Base-by-base conservation (phyloP, 805 yeast genomes). In the Jamesozyma gamospora region DNA sequence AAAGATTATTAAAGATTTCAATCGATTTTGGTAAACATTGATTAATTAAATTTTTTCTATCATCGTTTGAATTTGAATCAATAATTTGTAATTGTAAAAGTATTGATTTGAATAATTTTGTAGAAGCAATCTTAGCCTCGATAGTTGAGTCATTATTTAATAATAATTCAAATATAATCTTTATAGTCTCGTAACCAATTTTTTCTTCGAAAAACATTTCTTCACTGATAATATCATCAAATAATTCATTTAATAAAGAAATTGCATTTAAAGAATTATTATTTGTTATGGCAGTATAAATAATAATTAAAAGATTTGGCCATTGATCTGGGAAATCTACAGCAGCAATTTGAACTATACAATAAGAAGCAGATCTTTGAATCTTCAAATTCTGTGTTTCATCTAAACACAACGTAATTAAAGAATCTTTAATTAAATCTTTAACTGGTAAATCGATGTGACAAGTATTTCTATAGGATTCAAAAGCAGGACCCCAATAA, bases 311-410 rank as follows among this genome's bases (percentile, higher is more conserved):
- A 35, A 88, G 64, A 17, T 68, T 71, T 0, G 96, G 95, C 97
- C 97, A 90, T 55, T 86, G 94, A 54, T 92, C 97, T 0, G 98
- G 98, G 53, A 75, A 90, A 53, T 90, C 98, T 1, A 79, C 82
- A 3, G 82, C 81, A 0, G 95, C 86, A 13, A 90, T 83, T 51
- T 83, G 94, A 4, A 82, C 82, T 14, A 87, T 73, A 13, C 83
- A 79, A 47, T 84, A 79, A 1, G 88, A 77, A 2, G 82, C 74
- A 37, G 82, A 71, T 25, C 70, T 71, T 42, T 85, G 68, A 13
- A 88, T 64, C 50, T 80, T 83, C 9, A 81, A 65, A 44, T 72
- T 71, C 1, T 67, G 61, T 3, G 67, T 58, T 6, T 65, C 66
- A 15, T 75, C 65, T 3, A 67, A 41, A 13, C 59, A 53, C 25